Percentiles rank a stretch among this genome's conserved stretches.
phyloP scores from a whole-genome alignment of 2,329 filamentous ascomycete species.

The Anthostomella pinea region DNA sequence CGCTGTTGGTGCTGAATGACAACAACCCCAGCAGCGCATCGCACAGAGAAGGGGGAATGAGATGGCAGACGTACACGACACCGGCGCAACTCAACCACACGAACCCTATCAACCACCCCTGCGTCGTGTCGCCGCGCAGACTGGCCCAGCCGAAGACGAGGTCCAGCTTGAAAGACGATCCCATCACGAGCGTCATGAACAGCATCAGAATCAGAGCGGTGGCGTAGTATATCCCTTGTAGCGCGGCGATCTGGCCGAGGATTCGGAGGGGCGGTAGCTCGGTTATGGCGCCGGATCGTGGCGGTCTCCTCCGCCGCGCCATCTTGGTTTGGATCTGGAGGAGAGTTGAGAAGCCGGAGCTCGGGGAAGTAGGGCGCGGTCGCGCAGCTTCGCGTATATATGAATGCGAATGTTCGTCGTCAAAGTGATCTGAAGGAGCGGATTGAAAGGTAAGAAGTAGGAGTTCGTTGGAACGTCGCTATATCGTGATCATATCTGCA shows the following conservation, averaged over 20 bases:
- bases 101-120: conserved; percentile 59
- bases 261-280: conserved; percentile 61
- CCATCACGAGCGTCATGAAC: conserved; percentile 59
- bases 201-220: conserved; percentile 51
- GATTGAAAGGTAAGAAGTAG: conserved; percentile 13
- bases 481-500: conserved; percentile 24
- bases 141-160: conserved; percentile 57
- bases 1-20: too few relatives aligned
- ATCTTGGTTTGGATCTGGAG: too few relatives aligned
- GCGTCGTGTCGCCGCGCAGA: conserved; percentile 60
- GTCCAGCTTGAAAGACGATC: conserved; percentile 50
- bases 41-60: conserved; percentile 2
- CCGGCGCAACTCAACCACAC: conserved; percentile 54
- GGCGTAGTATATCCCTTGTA: conserved; percentile 56
- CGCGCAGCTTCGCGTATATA: too few relatives aligned
- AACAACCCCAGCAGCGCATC: too few relatives aligned
- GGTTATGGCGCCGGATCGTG: conserved; percentile 56
- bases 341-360: too few relatives aligned
- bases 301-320: conserved; percentile 56
- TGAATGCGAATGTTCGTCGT: too few relatives aligned
- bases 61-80: conserved; percentile 48
- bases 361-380: too few relatives aligned
- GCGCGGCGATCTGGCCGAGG: conserved; percentile 54
- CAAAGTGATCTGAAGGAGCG: conserved; percentile 15
- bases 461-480: conserved; percentile 7